Conservation (phyloP, 163 green algal species). For the Scenedesmus sp. region DNA sequence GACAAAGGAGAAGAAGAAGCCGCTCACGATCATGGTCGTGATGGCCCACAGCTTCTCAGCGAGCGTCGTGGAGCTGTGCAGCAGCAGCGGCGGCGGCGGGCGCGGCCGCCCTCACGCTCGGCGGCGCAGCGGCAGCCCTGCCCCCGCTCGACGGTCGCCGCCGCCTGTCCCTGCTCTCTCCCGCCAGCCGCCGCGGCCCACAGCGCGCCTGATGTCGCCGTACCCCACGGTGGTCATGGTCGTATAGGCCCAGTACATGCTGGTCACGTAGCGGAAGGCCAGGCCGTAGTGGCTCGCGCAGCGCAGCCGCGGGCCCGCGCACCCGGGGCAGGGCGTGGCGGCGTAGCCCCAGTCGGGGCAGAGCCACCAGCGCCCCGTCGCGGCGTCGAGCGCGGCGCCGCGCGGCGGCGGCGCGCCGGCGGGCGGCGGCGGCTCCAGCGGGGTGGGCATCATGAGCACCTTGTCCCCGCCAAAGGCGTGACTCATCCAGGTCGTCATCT, state of each 20-base stretch:
- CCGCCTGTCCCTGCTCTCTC: constrained; percentile 47
- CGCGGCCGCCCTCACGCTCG: too few species aligned
- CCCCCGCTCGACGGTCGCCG: background rate
- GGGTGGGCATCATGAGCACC: constrained; percentile 36
- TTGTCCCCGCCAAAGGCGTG: constrained; percentile 57
- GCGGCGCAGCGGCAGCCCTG: background rate
- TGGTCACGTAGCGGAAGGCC: constrained; percentile 65
- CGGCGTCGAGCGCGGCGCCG: background rate
- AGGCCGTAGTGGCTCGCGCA: constrained; percentile 56
- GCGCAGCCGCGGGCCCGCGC: constrained; percentile 38
- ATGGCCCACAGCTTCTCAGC: constrained; percentile 61
- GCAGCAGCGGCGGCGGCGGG: too few species aligned
- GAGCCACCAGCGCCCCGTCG: constrained; percentile 47
- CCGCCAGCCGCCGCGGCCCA: constrained; percentile 48
- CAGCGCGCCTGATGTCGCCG: constrained; percentile 73
- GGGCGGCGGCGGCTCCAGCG: background rate
- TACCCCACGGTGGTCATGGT: constrained; percentile 84
- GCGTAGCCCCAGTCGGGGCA: constrained; percentile 52
- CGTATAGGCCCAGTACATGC: constrained; percentile 79
- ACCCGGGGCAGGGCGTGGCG: constrained; percentile 44
- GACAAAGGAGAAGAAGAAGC: constrained; percentile 69
- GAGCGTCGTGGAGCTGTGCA: constrained; percentile 19
- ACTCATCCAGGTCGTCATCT: constrained; percentile 57
- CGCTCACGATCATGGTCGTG: constrained; percentile 61
- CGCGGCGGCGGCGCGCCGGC: background rate